Evolutionary conservation across 345 rosid genomes (phyloP), one percentile per base, ranked within the genome.

Genomic region (Orychophragmus violaceus): DNA sequence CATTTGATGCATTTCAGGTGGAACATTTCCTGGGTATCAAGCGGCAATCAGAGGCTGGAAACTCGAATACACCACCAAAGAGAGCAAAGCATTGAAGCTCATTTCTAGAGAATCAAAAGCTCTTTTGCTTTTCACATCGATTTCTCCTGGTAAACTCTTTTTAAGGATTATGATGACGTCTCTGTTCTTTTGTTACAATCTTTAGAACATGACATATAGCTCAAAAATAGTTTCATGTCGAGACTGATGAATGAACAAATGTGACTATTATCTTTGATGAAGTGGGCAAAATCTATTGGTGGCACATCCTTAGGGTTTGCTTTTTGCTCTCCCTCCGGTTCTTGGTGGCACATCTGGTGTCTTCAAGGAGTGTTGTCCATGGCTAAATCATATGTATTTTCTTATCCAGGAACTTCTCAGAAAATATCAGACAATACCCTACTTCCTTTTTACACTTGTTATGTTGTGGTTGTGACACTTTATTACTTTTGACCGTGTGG

Each of bases 1-100:
- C 24, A 21, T 57, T 24, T 39, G 13, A 41, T 25, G 22, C 54
- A 19, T 71, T 71, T 64, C 82, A 88, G 97, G 97, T 91, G 53
- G 98, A 91, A 79, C 90, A 89, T 66, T 89, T 87, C 81, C 72
- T 91, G 84, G 98, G 98, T 42, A 91, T 91, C 69, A 91, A 87
- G 82, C 89, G 96, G 41, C 79, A 84, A 78, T 49, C 76, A 9
- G 94, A 88, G 71, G 50, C 80, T 21, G 90, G 78, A 61, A 76
- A 76, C 50, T 48, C 80, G 24, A 23, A 69, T 70, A 1, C 79
- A 10, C 74, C 74, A 46, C 66, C 72, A 24, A 91, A 85, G 84
- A 91, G 81, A 73, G 86, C 88, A 5, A 91, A 78, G 80, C 42
- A 71, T 21, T 83, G 81, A 83, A 53, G 24, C 11, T 24, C 35